Conservation (phyloP, 1,139 yeast species). For the Yamadazyma aaseri region DNA sequence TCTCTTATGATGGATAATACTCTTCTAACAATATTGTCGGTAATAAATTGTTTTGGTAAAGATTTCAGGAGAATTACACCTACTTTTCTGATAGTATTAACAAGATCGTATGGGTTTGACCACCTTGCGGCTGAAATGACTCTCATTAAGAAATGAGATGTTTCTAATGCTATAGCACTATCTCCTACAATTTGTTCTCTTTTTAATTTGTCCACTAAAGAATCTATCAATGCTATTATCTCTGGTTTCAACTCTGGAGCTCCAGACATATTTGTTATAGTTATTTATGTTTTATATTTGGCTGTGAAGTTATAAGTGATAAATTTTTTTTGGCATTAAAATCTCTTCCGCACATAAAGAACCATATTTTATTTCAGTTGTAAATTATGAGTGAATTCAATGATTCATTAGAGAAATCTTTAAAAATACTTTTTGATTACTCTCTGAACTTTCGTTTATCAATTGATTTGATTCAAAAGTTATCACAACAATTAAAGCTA, state of each 20-base stretch:
- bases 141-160: conserved; percentile 83
- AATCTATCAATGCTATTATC: conserved; percentile 37
- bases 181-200: conserved; percentile 76
- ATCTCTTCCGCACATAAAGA: too few species aligned
- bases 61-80: conserved; percentile 61
- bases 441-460: conserved; percentile 32
- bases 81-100: conserved; percentile 63
- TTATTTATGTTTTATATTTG: too few species aligned
- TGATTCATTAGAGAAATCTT: conserved; percentile 27
- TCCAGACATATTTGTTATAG: conserved; percentile 10
- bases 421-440: conserved; percentile 32
- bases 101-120: conserved; percentile 72
- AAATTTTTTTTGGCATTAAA: too few species aligned
- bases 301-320: too few species aligned
- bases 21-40: conserved; percentile 90
- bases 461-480: conserved; percentile 39
- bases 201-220: conserved; percentile 50
- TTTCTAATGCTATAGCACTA: conserved; percentile 76
- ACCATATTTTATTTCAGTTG: too few species aligned
- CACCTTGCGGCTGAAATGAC: conserved; percentile 90
- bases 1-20: conserved; percentile 87
- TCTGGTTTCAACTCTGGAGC: conserved; percentile 28
- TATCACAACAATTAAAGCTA: conserved; percentile 41
- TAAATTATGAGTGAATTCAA: conserved; percentile 17
- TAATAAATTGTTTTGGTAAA: conserved; percentile 76